Evolutionary conservation across 768 basidiomycete genomes (phyloP), one percentile per base, ranked within the genome.

Genomic region (Termitomyces sp.): DNA sequence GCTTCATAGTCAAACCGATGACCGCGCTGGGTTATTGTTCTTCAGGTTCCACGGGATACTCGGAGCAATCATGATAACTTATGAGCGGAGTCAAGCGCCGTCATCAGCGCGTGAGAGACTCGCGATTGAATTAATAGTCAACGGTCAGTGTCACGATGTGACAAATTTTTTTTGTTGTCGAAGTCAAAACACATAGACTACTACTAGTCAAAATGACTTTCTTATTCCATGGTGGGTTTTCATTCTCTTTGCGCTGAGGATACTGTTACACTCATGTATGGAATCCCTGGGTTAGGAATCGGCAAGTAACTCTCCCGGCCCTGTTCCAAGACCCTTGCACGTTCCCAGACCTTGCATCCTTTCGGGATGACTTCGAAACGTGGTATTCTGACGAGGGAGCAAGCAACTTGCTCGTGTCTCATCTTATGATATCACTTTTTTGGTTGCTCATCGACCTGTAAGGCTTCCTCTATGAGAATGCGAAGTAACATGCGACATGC

Each of bases 71-170:
- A 42, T 38, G 35, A 26, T 38, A 16, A 51, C 35, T 24, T 42
- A n/a, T 38, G 36, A 12, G 24, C 10, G 18, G 36, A 61, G 58
- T 57, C 60, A 61, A 56, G 47, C 7, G 53, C 26, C 60, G 50
- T 57, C 54, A 57, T 35, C 46, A 55, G 62, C 61, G 63, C 57
- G 59, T 20, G 32, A 44, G 22, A 44, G 12, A n/a, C 13, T 22
- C 20, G 18, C 20, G 12, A 24, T 44, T 35, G 9, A 24, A 36
- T 51, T 50, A 26, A 51, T 50, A 35, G 30, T 26, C 26, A 26
- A 43, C 16, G 45, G 58, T 36, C 54, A 55, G 28, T 30, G 40
- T 59, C 50, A 44, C 28, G 13, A 10, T 42, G 53, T 53, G 38
- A 53, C 51, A 52, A 46, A 9, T 42, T 42, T 20, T 42, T 42